Percentiles rank a stretch among this genome's conserved stretches.
Evolutionary conservation across 2,329 filamentous ascomycete species (phyloP).

Genomic region (Pseudogymnoascus sp.): DNA sequence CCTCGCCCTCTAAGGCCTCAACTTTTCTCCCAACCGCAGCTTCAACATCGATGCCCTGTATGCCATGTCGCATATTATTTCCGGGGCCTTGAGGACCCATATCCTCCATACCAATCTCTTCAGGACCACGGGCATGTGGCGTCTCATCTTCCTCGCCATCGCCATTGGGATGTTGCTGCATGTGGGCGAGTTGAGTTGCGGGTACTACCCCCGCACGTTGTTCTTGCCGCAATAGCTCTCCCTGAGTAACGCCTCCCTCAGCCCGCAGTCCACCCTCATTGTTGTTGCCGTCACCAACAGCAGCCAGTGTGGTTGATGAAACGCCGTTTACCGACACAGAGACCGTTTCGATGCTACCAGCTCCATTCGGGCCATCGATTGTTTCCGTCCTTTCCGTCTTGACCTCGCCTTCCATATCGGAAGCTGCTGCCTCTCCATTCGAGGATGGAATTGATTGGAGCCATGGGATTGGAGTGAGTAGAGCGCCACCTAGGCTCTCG

Average conservation of each 20-base stretch:
- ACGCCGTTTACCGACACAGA: constrained; percentile 66
- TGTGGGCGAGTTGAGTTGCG: constrained; percentile 45
- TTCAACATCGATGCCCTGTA: constrained; percentile 50
- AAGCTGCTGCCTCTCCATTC: constrained; percentile 20
- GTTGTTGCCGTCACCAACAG: constrained; percentile 22
- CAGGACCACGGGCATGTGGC: constrained; percentile 76
- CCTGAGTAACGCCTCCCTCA: constrained; percentile 61
- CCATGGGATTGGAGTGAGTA: constrained; percentile 93
- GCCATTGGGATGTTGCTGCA: constrained; percentile 26
- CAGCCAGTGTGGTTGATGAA: constrained; percentile 33
- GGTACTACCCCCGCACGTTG: constrained; percentile 74
- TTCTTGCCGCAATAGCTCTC: constrained; percentile 77
- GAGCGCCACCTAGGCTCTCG: constrained; percentile 78
- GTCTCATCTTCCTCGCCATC: constrained; percentile 50
- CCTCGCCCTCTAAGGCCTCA: constrained; percentile 26
- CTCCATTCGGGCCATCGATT: constrained; percentile 70
- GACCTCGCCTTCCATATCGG: constrained; percentile 49
- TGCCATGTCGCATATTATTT: constrained; percentile 31
- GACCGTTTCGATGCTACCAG: constrained; percentile 72
- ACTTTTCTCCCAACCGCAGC: constrained; percentile 49
- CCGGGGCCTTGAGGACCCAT: constrained; percentile 61
- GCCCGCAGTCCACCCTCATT: constrained; percentile 23
- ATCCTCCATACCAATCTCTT: constrained; percentile 77
- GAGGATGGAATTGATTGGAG: constrained; percentile 32
- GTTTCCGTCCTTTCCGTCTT: constrained; percentile 70